A percentile compares a stretch with the other conserved stretches of the same genome.
Conservation (phyloP, 768 basidiomycete genomes). For the Nidularia sp. region DNA sequence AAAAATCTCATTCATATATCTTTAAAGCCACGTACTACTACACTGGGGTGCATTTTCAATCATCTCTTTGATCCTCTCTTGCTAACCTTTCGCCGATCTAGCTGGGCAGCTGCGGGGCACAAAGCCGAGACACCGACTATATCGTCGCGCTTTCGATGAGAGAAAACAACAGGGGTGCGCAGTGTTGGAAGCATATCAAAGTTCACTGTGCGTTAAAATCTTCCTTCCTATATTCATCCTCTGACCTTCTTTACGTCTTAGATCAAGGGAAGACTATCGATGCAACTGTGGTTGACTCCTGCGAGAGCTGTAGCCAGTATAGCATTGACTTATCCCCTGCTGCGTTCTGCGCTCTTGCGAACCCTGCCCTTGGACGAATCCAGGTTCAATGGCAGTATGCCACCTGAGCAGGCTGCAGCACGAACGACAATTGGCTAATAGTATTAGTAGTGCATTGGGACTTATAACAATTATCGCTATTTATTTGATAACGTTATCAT, state of each 20-base stretch:
- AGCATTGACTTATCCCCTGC: conserved; percentile 21
- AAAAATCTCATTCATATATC: neutral
- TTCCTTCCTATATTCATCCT: neutral
- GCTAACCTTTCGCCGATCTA: conserved; percentile 3
- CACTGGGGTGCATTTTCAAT: conserved; percentile 11
- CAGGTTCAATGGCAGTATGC: conserved; percentile 13
- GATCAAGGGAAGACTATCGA: conserved; percentile 14
- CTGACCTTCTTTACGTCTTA: neutral
- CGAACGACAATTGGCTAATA: no score
- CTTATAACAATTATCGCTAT: no score
- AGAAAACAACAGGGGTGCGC: conserved; percentile 12
- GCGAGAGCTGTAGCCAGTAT: conserved; percentile 16
- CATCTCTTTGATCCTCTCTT: neutral
- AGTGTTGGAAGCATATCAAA: conserved; percentile 17
- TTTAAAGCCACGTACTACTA: conserved; percentile 17
- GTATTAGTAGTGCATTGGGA: no score
- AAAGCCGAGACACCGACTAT: conserved; percentile 12
- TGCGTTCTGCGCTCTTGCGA: conserved; percentile 16
- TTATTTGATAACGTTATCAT: no score
- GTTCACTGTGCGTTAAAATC: conserved; percentile 12
- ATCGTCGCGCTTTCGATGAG: conserved; percentile 17
- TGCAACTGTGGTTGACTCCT: conserved; percentile 19
- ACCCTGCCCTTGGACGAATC: conserved; percentile 10
- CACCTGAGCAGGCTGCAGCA: neutral
- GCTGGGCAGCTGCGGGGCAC: conserved; percentile 18